Evolutionary conservation across 2,329 filamentous ascomycete species (phyloP), one percentile per base, ranked within the genome.

Genomic region (Calonectria pseudoreteaudii): DNA sequence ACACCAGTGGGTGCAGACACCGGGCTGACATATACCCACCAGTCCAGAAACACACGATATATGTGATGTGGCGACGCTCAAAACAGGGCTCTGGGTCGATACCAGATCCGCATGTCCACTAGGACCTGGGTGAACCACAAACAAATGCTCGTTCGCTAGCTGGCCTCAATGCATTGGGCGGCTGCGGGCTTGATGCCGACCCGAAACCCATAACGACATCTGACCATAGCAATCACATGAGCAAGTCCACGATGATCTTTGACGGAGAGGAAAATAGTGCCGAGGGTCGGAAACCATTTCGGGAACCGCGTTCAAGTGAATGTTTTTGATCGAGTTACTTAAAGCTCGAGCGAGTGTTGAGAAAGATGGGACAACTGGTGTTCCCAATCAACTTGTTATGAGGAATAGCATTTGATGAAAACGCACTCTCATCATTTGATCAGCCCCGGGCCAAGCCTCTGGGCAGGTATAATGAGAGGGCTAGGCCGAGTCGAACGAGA

Each of bases 1-100:
- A 70, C 31, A 56, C 62, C 31, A 76, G 66, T 58, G 65, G 73
- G 66, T 76, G 73, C 66, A 49, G 76, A 75, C 69, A 60, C 38
- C 50, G 30, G 62, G 62, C 66, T 62, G 50, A 52, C 60, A 71
- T 52, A 30, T 58, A 68, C 41, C 52, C 60, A 58, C 60, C 44
- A 38, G 49, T 52, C 44, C 31, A 23, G 20, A 62, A 44, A 10
- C 26, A 30, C 60, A 30, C 38, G 26, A 28, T 1, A 23, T 31
- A 23, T 18, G 20, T n/a, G 16, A 34, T n/a, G 28, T 65, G 6
- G 9, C 28, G 56, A 62, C 28, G 20, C 34, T 20, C 23, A 38
- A 10, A 41, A 41, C n/a, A 6, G 3, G 23, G 8, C 26, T 38
- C 16, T 16, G 30, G 10, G 18, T 36, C 23, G 34, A 26, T 9